Base-by-base conservation (phyloP, 495 filamentous ascomycete species). In the Xylaria bambusicola region DNA sequence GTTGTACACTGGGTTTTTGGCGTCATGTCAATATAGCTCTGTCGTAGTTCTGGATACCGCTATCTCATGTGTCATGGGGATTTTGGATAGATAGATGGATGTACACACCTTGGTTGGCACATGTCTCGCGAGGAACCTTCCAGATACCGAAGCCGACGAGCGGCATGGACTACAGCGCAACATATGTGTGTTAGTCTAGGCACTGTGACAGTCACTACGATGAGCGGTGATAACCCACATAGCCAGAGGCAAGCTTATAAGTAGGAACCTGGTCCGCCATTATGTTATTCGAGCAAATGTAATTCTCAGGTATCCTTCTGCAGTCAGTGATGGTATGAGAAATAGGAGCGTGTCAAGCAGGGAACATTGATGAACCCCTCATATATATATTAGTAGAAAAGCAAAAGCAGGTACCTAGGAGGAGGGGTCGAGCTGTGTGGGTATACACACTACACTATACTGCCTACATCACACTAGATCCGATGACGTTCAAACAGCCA, bases 51-150 rank as follows among this genome's bases (percentile, higher is more conserved):
- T 17, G 31, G 1, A 24, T 9, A 27, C 13, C 40, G 8, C 13
- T 20, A 45, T 9, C 5, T 29, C 52, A 23, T 18, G 10, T 0
- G 15, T 33, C 6, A 38, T n/a, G n/a, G n/a, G n/a, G n/a, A 33
- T 5, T 33, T 33, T 5, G 29, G 10, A 33, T 10, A 5, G 29
- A 5, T 5, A 33, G 5, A 33, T 33, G 10, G 9, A 36, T 1
- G 10, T 13, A 52, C 63, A 49, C 62, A 68, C 68, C 68, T 63
- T 68, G 63, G 10, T 89, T 83, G 48, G 86, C 86, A 63, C 84
- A 86, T 50, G 79, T 86, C 36, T 84, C 81, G 41, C 82, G 84
- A 66, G 80, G 80, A 33, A 89, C 84, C 69, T 90, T 90, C 88
- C 88, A 91, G 41, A 89, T 80, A 51, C 80, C 81, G 52, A 73